A percentile compares a stretch with the other conserved stretches of the same genome.
Conservation (phyloP, 2,329 filamentous ascomycete species). For the Zalaria obscura region DNA sequence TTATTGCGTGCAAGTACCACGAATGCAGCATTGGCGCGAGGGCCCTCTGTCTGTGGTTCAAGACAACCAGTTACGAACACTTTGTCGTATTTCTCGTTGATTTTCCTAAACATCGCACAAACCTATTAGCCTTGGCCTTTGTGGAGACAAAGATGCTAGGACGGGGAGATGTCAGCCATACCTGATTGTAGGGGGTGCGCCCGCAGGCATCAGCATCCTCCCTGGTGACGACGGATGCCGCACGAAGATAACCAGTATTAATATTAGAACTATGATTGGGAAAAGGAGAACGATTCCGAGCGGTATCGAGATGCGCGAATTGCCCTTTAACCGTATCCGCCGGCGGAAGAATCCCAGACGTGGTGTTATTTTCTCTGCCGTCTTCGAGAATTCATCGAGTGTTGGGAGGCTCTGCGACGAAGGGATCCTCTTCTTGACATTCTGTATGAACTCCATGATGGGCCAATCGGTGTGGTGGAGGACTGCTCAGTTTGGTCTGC, state of each 20-base stretch:
- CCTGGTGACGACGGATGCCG: conserved; percentile 73
- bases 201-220: conserved; percentile 73
- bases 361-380: conserved; percentile 28
- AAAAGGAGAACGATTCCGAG: conserved; percentile 87
- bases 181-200: conserved; percentile 80
- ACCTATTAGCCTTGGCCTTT: conserved; percentile 3
- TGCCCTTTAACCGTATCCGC: conserved; percentile 77
- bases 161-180: conserved; percentile 29
- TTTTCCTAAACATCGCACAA: conserved; percentile 50
- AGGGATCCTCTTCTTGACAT: conserved; percentile 31
- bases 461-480: not conserved
- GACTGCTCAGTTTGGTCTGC: no score
- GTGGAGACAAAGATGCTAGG: not conserved
- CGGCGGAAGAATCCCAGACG: conserved; percentile 69
- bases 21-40: conserved; percentile 85
- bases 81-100: conserved; percentile 93
- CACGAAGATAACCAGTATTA: conserved; percentile 82
- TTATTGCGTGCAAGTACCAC: conserved; percentile 93
- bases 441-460: conserved; percentile 28
- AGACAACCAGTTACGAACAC: conserved; percentile 87
- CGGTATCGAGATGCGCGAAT: conserved; percentile 84
- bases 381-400: conserved; percentile 27
- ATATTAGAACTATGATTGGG: conserved; percentile 75
- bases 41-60: conserved; percentile 57
- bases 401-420: conserved; percentile 28